Evolutionary conservation across 2,329 filamentous ascomycete genomes (phyloP).

Genomic region (Cladosporium sp.): DNA sequence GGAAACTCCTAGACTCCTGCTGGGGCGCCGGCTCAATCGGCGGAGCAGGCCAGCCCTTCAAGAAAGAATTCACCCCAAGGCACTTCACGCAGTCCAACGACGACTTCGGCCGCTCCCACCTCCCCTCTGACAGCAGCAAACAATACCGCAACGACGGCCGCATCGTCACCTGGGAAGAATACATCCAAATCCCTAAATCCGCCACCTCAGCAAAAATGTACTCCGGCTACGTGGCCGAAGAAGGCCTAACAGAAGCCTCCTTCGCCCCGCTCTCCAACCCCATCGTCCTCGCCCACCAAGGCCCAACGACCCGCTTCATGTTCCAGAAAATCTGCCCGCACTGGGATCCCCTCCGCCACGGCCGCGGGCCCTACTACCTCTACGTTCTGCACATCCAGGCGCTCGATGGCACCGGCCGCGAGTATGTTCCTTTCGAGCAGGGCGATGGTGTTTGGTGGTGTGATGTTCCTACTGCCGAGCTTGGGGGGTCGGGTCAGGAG

Average conservation of each 20-base stretch:
- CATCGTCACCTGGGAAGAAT: constrained; percentile 72
- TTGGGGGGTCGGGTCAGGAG: constrained; percentile 65
- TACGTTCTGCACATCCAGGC: constrained; percentile 66
- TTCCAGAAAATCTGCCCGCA: constrained; percentile 77
- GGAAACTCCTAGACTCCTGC: constrained; percentile 88
- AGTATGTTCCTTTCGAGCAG: constrained; percentile 63
- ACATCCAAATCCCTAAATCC: constrained; percentile 58
- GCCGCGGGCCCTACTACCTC: constrained; percentile 60
- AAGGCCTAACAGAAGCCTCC: constrained; percentile 51
- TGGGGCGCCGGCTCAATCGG: constrained; percentile 81
- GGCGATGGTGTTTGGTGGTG: constrained; percentile 81
- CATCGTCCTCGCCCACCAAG: constrained; percentile 56
- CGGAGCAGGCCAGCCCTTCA: constrained; percentile 54
- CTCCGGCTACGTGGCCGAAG: constrained; percentile 40
- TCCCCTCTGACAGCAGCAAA: constrained; percentile 60
- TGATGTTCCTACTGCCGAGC: constrained; percentile 60
- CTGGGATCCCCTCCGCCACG: constrained; percentile 69
- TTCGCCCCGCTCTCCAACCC: constrained; percentile 58
- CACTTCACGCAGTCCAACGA: constrained; percentile 65
- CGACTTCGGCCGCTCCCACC: constrained; percentile 76
- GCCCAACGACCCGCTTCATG: constrained; percentile 59
- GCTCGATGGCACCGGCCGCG: constrained; percentile 60
- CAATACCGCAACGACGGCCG: constrained; percentile 74
- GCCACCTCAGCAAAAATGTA: constrained; percentile 44
- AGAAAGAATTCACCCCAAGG: constrained; percentile 61